Conservation (phyloP, 495 filamentous ascomycete genomes). For the Penicillium pancosmium region DNA sequence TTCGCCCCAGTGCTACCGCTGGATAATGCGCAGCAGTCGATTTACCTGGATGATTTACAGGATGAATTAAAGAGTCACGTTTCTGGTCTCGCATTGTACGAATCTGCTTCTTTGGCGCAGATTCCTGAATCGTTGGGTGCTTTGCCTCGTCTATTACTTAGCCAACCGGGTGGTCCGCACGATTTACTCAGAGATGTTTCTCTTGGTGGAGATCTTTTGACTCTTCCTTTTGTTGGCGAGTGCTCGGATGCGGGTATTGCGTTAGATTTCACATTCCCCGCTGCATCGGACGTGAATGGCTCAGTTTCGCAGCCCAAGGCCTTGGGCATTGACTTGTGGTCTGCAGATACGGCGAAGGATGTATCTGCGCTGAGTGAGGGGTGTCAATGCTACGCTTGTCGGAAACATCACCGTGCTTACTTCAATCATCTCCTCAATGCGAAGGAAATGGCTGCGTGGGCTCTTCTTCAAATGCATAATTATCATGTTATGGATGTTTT, state of each 20-base stretch:
- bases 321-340: slow-evolving; percentile 80
- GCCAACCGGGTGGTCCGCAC: slow-evolving; percentile 68
- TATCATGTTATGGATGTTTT: slow-evolving; percentile 70
- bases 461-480: slow-evolving; percentile 90
- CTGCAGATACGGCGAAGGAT: slow-evolving; percentile 54
- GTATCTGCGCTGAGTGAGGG: slow-evolving; percentile 56
- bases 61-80: slow-evolving; percentile 55
- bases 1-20: slow-evolving; percentile 86
- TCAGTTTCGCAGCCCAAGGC: slow-evolving; percentile 35
- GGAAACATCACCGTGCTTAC: slow-evolving; percentile 81
- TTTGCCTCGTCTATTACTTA: slow-evolving; percentile 74
- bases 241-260: slow-evolving; percentile 87
- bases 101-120: slow-evolving; percentile 66
- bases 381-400: slow-evolving; percentile 86
- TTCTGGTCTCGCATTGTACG: slow-evolving; percentile 83
- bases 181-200: slow-evolving; percentile 71
- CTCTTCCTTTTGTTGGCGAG: slow-evolving; percentile 68
- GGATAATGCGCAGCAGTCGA: slow-evolving; percentile 68
- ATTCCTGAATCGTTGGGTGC: slow-evolving; percentile 57
- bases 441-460: slow-evolving; percentile 97
- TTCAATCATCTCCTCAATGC: slow-evolving; percentile 82
- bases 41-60: slow-evolving; percentile 71
- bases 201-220: slow-evolving; percentile 79
- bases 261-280: slow-evolving; percentile 76
- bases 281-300: slow-evolving; percentile 27